Evolutionary conservation across 306 rosid genomes (phyloP), one percentile per base, ranked within the genome.

Genomic region (Acacia crassicarpa): DNA sequence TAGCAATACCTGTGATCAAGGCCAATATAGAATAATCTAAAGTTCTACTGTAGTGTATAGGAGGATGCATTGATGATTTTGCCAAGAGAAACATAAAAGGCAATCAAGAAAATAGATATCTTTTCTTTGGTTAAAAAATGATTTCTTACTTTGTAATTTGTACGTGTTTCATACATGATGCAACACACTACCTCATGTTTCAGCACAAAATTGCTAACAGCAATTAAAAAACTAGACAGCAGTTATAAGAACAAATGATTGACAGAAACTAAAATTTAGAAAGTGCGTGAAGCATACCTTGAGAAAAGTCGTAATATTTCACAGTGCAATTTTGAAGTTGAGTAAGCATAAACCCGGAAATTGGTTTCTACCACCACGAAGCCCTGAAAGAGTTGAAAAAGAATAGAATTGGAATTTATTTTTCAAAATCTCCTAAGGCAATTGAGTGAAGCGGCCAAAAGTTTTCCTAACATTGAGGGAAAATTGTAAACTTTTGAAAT

Each of bases 331-430:
- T 87, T 95, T 61, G 98, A 95, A 77, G 96, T 40, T 16, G 99
- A 93, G 89, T 95, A 93, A 46, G 99, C 99, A 79, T 95, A 93
- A 78, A 90, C 84, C 83, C 97, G 89, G 84, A 95, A 95, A 82
- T 95, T 95, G 63, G 98, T 93, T 85, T 95, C 99, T 78, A 93
- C 98, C 33, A 95, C 98, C 65, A 93, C 97, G 79, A 91, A 93
- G 30, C 98, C 98, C 99, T 93, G 84, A 51, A 61, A 75, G 56
- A 61, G 53, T 68, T 51, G 65, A 43, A 25, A 81, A 58, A 81
- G 5, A 9, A 22, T n/a, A n/a, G 30, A 22, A 22, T 58, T 9
- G 1, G 13, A n/a, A 20, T 22, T 53, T 80, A 46, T 78, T 71
- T 75, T 65, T 14, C 30, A n/a, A 35, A 75, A 69, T 75, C 53